These are phyloP conservation scores for Chaetoceros muelleri DNA, from an alignment of 108 stramenopile genomes.

Conservation along the genomic window DNA sequence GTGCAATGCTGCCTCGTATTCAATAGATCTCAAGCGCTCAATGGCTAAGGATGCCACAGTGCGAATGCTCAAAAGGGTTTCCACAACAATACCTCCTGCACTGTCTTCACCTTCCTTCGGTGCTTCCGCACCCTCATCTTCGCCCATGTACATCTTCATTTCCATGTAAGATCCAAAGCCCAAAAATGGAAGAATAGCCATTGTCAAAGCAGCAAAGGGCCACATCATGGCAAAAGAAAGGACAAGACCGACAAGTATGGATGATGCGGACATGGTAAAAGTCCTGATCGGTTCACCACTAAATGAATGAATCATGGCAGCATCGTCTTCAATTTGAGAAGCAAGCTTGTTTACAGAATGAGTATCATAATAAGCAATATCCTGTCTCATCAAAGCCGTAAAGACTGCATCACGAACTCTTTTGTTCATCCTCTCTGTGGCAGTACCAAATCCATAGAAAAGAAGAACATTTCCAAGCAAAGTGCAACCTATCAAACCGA, in stretches of 20 bases:
- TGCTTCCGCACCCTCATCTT: constrained; percentile 36
- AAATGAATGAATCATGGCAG: constrained; percentile 55
- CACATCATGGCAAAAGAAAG: constrained; percentile 61
- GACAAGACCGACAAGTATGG: constrained; percentile 43
- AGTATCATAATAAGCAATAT: constrained; percentile 67
- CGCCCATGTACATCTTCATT: constrained; percentile 51
- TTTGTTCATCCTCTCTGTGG: constrained; percentile 61
- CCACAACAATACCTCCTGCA: constrained; percentile 61
- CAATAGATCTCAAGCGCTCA: constrained; percentile 37
- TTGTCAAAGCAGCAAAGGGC: constrained; percentile 69
- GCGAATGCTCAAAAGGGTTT: constrained; percentile 65
- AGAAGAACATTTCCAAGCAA: constrained; percentile 45
- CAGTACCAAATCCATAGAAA: constrained; percentile 59
- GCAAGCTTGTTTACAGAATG: constrained; percentile 58
- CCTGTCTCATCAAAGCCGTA: constrained; percentile 49
- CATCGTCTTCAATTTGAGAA: constrained; percentile 74
- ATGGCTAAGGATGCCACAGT: constrained; percentile 61
- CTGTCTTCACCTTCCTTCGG: constrained; percentile 30
- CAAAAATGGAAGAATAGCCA: constrained; percentile 59
- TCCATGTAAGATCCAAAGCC: constrained; percentile 63
- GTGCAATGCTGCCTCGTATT: constrained; percentile 43
- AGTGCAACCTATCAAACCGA: constrained; percentile 23
- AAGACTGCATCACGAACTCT: constrained; percentile 53
- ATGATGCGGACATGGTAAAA: constrained; percentile 37
- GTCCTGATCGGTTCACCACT: constrained; percentile 57